These are phyloP conservation scores for Apostasia ramifera DNA, from an alignment of 106 monocot genomes.

Conservation along the genomic window DNA sequence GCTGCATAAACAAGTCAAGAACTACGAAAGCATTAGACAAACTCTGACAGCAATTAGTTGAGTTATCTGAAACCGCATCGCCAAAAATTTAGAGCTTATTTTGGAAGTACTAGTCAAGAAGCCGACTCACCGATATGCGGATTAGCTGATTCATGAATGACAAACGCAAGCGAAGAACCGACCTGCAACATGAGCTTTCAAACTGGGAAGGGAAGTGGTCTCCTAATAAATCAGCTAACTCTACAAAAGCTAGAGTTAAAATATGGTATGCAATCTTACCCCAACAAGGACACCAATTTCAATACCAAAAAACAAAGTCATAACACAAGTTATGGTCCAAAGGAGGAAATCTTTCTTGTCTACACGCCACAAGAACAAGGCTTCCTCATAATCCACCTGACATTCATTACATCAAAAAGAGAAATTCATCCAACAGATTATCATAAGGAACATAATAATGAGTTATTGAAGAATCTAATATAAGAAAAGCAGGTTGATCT, in stretches of 20 bases:
- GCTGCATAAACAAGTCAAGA: slow-evolving; percentile 32
- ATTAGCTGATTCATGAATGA: slow-evolving; percentile 98
- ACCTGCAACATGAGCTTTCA: slow-evolving; percentile 41
- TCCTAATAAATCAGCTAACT: neutral
- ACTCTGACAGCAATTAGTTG: too few relatives aligned
- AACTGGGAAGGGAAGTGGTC: neutral
- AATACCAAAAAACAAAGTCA: slow-evolving; percentile 86
- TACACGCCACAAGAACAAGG: slow-evolving; percentile 88
- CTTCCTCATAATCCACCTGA: slow-evolving; percentile 97
- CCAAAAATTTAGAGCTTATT: too few relatives aligned
- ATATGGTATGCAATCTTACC: slow-evolving; percentile 36
- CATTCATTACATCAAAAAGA: neutral
- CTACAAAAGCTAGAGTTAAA: neutral
- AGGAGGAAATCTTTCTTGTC: slow-evolving; percentile 98
- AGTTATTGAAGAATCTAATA: neutral
- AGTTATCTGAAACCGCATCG: too few relatives aligned
- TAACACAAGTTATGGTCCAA: slow-evolving; percentile 81
- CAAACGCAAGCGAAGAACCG: slow-evolving; percentile 88
- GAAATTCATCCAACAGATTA: neutral
- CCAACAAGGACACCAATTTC: slow-evolving; percentile 98
- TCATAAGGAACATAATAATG: neutral
- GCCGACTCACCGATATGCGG: slow-evolving; percentile 79
- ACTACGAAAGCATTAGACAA: too few relatives aligned
- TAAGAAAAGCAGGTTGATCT: neutral
- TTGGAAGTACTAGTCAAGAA: neutral